Evolutionary conservation across 1,139 yeast genomes (phyloP), one percentile per base, ranked within the genome.

Genomic region (Nakaseomyces uthaithaninus): DNA sequence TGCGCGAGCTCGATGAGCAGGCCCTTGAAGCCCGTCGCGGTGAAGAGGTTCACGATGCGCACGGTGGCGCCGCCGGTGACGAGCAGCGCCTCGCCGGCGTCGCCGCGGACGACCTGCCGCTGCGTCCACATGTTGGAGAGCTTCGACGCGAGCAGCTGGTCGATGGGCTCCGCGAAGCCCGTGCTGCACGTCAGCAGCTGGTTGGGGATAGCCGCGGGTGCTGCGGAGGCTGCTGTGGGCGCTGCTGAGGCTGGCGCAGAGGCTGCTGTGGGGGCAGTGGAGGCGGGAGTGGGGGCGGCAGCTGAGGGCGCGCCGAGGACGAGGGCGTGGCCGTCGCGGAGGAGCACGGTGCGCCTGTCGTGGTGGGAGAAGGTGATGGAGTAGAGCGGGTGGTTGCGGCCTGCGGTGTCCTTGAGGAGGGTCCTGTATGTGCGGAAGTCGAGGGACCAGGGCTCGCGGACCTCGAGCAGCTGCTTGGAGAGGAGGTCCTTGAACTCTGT

Each of bases 1-100:
- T 49, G 50, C 12, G 57, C 33, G n/a, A n/a, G n/a, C 38, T 57
- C 61, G 6, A 59, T 46, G n/a, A 56, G 39, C 12, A 59, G 45
- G 1, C 62, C 63, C 27, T 56, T 56, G 38, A 59, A 59, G 3
- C 63, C 62, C 8, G 60, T 52, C 10, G 54, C 48, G n/a, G 60
- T 51, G 40, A 60, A 56, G 12, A 59, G 44, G 42, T 60, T 54
- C 24, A 57, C 45, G 9, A 54, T 53, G 36, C 59, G 43, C 4
- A 57, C 48, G 27, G 48, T 39, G n/a, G 52, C 27, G 18, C 40
- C 44, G 15, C 44, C 47, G 5, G 49, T 46, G 3, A 57, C 51
- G 28, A 42, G 41, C 34, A 56, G 53, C 1, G 60, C 47, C 35
- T 55, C 58, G 8, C 63, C 63, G 6, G 53, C 54, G 25, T 58